Conservation (phyloP, 1,284 basidiomycete genomes). For the Malassezia sympodialis region DNA sequence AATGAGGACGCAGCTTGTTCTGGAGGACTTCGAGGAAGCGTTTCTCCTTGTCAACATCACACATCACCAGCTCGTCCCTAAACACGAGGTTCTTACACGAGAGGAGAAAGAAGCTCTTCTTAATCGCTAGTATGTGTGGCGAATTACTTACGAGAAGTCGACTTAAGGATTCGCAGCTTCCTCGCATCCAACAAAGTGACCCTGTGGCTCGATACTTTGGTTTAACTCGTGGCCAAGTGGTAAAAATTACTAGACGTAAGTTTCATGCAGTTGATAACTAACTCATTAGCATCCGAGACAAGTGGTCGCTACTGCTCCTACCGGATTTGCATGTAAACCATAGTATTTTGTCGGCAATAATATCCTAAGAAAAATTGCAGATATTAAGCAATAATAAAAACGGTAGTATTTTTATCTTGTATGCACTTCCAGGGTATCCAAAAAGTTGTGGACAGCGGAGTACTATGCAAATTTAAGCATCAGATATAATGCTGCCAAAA, state of each 20-base stretch:
- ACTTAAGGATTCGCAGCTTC: constrained; percentile 92
- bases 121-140: constrained; percentile 74
- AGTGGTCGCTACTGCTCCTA: constrained; percentile 88
- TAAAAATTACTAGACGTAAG: constrained; percentile 75
- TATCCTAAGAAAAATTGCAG: not conserved
- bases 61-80: constrained; percentile 79
- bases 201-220: constrained; percentile 97
- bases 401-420: too few species aligned
- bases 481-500: not conserved
- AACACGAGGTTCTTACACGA: constrained; percentile 73
- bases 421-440: too few species aligned
- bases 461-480: not conserved
- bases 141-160: constrained; percentile 56
- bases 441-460: too few species aligned
- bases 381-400: too few species aligned
- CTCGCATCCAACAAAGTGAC: constrained; percentile 87
- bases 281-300: constrained; percentile 72
- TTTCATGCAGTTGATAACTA: not conserved
- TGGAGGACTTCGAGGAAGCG: constrained; percentile 94
- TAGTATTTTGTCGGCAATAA: not conserved
- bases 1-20: constrained; percentile 61
- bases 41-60: constrained; percentile 96
- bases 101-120: constrained; percentile 81
- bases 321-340: constrained; percentile 57
- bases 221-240: constrained; percentile 84